Percentiles rank a stretch among this genome's conserved stretches.
Conservation (phyloP, 768 basidiomycete genomes). For the Daedaleopsis nitida region DNA sequence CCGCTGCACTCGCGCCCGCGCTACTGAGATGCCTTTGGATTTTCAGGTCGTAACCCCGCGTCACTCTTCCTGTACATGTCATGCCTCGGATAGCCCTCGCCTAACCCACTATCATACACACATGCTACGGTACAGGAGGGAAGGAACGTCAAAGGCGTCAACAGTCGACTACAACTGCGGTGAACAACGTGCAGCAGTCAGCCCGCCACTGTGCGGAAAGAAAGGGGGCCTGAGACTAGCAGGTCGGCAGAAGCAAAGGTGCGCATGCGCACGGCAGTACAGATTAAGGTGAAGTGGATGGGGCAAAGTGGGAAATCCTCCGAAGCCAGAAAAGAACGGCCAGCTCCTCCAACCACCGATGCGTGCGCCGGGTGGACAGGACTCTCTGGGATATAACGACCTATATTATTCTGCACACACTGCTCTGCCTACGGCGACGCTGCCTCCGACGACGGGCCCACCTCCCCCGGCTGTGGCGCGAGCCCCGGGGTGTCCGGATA, state of each 20-base stretch:
- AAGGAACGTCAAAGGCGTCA: neutral
- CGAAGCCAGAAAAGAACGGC: neutral
- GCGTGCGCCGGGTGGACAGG: too few species aligned
- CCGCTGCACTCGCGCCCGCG: too few species aligned
- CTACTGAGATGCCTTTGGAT: neutral
- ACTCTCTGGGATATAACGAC: too few species aligned
- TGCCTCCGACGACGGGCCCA: neutral
- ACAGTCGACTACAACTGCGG: neutral
- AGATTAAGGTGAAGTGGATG: neutral
- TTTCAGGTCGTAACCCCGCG: neutral
- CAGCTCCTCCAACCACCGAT: neutral
- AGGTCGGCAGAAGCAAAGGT: conserved; percentile 6
- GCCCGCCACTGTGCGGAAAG: conserved; percentile 3
- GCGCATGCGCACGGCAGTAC: neutral
- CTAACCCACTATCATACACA: neutral
- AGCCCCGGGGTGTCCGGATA: neutral
- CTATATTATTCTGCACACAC: neutral
- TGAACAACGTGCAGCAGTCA: neutral
- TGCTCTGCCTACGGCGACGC: neutral
- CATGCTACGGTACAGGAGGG: neutral
- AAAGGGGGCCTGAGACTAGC: conserved; percentile 11
- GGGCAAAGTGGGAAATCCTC: neutral
- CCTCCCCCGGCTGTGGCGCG: neutral
- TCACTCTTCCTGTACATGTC: neutral
- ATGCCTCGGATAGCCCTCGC: neutral